phyloP scores from a whole-genome alignment of 2,329 filamentous ascomycete species.

The Pestalotiopsis sp. region DNA sequence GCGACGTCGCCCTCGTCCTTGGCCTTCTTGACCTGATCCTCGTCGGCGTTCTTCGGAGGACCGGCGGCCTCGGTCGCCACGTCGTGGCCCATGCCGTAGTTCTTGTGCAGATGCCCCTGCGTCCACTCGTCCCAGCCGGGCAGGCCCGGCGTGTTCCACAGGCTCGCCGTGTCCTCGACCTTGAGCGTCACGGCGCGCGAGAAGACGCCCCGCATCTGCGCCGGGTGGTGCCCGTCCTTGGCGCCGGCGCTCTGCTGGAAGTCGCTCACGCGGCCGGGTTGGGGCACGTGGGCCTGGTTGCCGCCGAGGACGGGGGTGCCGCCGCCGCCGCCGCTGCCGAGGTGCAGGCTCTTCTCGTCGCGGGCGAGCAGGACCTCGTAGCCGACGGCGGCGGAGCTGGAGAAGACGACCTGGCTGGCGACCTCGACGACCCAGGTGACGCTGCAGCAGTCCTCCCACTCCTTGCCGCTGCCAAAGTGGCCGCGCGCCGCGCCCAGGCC shows the following conservation, averaged over 20 bases:
- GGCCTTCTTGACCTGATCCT: constrained; percentile 12
- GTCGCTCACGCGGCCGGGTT: constrained; percentile 75
- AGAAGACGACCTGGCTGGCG: constrained; percentile 91
- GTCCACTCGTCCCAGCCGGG: constrained; percentile 62
- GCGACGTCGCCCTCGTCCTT: constrained; percentile 18
- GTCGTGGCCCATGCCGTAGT: constrained; percentile 25
- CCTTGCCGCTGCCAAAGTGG: constrained; percentile 46
- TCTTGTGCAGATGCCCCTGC: constrained; percentile 27
- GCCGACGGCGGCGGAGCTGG: constrained; percentile 80
- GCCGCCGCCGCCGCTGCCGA: constrained; percentile 48
- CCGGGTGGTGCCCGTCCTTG: constrained; percentile 61
- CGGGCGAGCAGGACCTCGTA: constrained; percentile 87
- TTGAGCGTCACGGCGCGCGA: constrained; percentile 77
- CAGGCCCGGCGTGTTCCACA: constrained; percentile 92
- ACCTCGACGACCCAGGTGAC: constrained; percentile 83
- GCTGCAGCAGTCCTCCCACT: constrained; percentile 47
- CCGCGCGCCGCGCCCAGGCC: constrained; percentile 46
- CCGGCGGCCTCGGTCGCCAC: constrained; percentile 22
- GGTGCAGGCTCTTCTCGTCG: constrained; percentile 79
- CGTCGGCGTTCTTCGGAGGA: constrained; percentile 15
- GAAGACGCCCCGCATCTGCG: constrained; percentile 76
- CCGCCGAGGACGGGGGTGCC: constrained; percentile 48
- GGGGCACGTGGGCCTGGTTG: constrained; percentile 51
- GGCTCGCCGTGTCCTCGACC: constrained; percentile 82
- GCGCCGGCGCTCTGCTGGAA: constrained; percentile 66